These are phyloP conservation scores for Oryza meridionalis DNA, from an alignment of 176 grass and related monocot genomes.

Conservation along the genomic window DNA sequence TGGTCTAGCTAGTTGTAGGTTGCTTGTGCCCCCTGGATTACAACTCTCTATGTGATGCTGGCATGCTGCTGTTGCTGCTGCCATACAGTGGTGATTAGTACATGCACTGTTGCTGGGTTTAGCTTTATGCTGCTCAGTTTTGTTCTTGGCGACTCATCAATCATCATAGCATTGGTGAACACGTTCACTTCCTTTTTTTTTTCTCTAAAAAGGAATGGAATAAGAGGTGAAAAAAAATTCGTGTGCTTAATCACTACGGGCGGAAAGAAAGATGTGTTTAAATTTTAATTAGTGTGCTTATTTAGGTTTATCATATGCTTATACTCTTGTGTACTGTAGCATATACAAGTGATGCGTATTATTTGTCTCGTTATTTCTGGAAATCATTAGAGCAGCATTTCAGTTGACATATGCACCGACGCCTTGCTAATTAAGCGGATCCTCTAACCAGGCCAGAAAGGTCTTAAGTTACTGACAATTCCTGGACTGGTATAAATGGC, in stretches of 20 bases:
- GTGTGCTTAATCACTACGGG: neutral
- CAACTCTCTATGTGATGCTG: neutral
- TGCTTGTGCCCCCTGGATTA: neutral
- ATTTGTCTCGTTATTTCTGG: neutral
- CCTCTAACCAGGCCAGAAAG: neutral
- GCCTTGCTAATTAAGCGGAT: neutral
- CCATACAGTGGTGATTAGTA: slow-evolving; percentile 14
- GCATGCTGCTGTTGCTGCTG: no score
- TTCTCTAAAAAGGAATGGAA: neutral
- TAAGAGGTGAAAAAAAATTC: neutral
- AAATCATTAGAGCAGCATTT: slow-evolving; percentile 15
- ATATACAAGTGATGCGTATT: neutral
- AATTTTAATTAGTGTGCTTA: neutral
- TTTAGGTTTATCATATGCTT: slow-evolving; percentile 15
- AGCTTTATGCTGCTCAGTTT: neutral
- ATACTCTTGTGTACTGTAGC: neutral
- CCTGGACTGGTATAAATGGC: neutral
- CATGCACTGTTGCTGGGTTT: slow-evolving; percentile 5
- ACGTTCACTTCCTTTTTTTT: neutral
- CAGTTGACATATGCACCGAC: neutral
- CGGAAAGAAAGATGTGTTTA: neutral
- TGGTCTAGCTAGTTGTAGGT: neutral
- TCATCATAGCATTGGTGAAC: neutral
- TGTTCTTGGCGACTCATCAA: neutral
- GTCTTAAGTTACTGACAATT: neutral